Percentiles rank a stretch among this genome's conserved stretches.
These are phyloP conservation scores for Penicillium sp. DNA, from an alignment of 2,329 filamentous ascomycete genomes.

Conservation along the genomic window DNA sequence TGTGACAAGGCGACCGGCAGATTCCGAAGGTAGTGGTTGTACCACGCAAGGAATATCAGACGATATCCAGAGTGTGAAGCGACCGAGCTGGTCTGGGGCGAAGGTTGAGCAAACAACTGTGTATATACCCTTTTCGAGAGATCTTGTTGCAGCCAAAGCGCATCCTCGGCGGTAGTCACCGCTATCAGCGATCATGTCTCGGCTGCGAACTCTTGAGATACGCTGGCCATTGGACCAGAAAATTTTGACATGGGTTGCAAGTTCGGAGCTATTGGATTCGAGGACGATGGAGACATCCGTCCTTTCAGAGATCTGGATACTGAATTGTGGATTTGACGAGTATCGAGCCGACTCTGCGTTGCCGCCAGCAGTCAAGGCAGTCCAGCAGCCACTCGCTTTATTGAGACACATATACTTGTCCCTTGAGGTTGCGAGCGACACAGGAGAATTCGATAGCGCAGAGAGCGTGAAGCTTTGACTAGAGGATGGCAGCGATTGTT, in stretches of 20 bases:
- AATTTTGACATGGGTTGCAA: constrained; percentile 81
- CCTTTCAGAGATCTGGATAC: constrained; percentile 55
- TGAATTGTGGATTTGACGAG: constrained; percentile 84
- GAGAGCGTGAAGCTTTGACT: constrained; percentile 85
- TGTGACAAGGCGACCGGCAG: constrained; percentile 70
- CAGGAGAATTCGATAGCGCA: constrained; percentile 67
- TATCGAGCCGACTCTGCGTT: constrained; percentile 76
- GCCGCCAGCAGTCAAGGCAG: constrained; percentile 75
- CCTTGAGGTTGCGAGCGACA: constrained; percentile 63
- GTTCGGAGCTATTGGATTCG: constrained; percentile 63
- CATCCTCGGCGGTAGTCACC: constrained; percentile 86
- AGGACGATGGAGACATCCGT: constrained; percentile 73
- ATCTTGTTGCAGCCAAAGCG: constrained; percentile 63
- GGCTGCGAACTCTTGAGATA: constrained; percentile 64
- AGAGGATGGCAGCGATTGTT: constrained; percentile 72
- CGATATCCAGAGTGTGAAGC: constrained; percentile 74
- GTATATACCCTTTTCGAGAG: constrained; percentile 71
- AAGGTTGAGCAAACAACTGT: constrained; percentile 91
- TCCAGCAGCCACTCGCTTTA: constrained; percentile 71
- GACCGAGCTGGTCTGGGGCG: constrained; percentile 72
- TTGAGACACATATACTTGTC: constrained; percentile 60
- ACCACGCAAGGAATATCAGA: constrained; percentile 58
- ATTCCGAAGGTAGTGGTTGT: constrained; percentile 66
- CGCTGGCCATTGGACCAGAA: constrained; percentile 75
- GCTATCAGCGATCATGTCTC: constrained; percentile 78